Percentiles rank a stretch among this genome's conserved stretches.
Evolutionary conservation across 352 stramenopile species (phyloP).

Genomic region (Pelagophyceae sp.): DNA sequence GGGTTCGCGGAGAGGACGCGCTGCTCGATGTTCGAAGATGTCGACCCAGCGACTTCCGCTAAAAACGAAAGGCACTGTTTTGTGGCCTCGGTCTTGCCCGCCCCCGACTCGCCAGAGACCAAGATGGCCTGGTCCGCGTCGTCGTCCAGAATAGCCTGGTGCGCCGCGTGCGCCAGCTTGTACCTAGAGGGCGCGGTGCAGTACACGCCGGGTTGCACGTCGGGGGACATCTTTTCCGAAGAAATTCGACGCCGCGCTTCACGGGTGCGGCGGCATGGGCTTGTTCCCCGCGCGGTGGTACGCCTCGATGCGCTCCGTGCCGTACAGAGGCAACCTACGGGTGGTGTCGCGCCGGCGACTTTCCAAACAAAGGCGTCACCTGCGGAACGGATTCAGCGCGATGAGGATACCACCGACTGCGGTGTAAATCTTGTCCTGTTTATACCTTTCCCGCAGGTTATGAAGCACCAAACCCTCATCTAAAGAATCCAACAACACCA

Average conservation of each 20-base stretch:
- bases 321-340: constrained; percentile 54
- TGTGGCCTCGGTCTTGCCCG: constrained; percentile 90
- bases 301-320: constrained; percentile 40
- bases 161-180: constrained; percentile 15
- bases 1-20: constrained; percentile 56
- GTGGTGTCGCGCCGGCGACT: too few relatives aligned
- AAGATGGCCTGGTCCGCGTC: constrained; percentile 80
- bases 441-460: constrained; percentile 39
- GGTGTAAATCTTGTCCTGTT: constrained; percentile 87
- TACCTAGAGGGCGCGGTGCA: too few relatives aligned
- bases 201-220: too few relatives aligned
- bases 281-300: constrained; percentile 31
- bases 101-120: constrained; percentile 82
- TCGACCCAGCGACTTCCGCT: constrained; percentile 32
- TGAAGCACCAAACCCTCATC: constrained; percentile 44
- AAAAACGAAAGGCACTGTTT: constrained; percentile 91
- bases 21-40: constrained; percentile 56
- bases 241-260: too few relatives aligned
- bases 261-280: constrained; percentile 10
- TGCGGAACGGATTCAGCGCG: constrained; percentile 60
- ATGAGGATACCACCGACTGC: constrained; percentile 55
- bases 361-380: too few relatives aligned
- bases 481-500: constrained; percentile 22
- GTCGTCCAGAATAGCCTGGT: constrained; percentile 11
- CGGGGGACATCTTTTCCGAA: neutral